These are phyloP conservation scores for Blepharisma japonicum DNA, from an alignment of 73 alveolate genomes.

Conservation along the genomic window DNA sequence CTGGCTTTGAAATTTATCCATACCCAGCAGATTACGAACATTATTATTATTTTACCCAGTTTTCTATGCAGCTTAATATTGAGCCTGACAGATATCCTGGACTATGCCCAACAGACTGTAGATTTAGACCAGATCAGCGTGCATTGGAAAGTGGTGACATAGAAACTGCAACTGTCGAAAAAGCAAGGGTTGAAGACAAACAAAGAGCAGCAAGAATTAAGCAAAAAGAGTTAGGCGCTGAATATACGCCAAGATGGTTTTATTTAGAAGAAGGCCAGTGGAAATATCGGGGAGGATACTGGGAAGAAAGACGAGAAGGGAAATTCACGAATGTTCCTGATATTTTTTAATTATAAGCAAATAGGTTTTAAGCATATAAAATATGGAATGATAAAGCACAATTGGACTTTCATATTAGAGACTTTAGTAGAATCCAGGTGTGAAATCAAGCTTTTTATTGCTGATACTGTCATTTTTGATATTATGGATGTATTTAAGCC, in stretches of 20 bases:
- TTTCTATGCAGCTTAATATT: conserved; percentile 76
- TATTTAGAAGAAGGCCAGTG: conserved; percentile 50
- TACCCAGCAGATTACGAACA: conserved; percentile 62
- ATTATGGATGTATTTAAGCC: too few relatives aligned
- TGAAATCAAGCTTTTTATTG: too few relatives aligned
- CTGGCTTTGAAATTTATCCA: conserved; percentile 37
- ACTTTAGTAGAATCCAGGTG: too few relatives aligned
- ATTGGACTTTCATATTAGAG: too few relatives aligned
- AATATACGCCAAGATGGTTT: conserved; percentile 70
- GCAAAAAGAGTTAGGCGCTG: conserved; percentile 53
- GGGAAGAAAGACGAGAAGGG: conserved; percentile 61
- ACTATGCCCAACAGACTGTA: conserved; percentile 93
- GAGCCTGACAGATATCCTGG: conserved; percentile 70
- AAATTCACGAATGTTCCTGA: conserved; percentile 12
- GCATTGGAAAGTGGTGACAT: conserved; percentile 89
- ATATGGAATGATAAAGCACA: too few relatives aligned
- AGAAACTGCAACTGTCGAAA: conserved; percentile 82
- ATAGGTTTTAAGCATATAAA: too few relatives aligned
- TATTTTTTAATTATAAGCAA: conserved; percentile 9
- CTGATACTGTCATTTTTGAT: too few relatives aligned
- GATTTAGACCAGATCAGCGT: conserved; percentile 95
- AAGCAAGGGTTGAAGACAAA: conserved; percentile 89
- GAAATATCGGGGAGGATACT: conserved; percentile 77
- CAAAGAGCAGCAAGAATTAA: conserved; percentile 87
- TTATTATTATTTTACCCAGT: conserved; percentile 68